Evolutionary conservation across 306 rosid species (phyloP).

Genomic region (Myrica gale): DNA sequence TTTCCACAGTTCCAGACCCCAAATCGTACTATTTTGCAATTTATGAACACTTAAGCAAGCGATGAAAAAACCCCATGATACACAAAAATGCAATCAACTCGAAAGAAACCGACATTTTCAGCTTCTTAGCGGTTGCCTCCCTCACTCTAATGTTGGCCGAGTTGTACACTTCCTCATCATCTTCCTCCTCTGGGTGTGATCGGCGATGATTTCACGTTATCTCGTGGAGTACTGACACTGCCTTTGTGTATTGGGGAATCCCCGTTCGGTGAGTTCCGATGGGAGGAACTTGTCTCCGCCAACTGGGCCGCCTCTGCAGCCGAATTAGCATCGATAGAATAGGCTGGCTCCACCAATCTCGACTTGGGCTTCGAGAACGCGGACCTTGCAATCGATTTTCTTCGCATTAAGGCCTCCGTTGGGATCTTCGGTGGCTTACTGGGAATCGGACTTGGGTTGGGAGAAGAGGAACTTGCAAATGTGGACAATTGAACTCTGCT

Average conservation of each 20-base stretch:
- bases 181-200: slow-evolving; percentile 63
- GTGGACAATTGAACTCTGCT: slow-evolving; percentile 20
- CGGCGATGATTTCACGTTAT: slow-evolving; percentile 26
- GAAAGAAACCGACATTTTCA: slow-evolving; percentile 24
- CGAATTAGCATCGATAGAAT: slow-evolving; percentile 26
- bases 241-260: slow-evolving; percentile 33
- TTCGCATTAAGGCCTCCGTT: slow-evolving; percentile 16
- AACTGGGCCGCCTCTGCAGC: slow-evolving; percentile 27
- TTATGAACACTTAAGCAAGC: slow-evolving; percentile 38
- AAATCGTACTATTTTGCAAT: slow-evolving; percentile 33
- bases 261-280: slow-evolving; percentile 28
- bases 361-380: slow-evolving; percentile 62
- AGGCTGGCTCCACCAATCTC: slow-evolving; percentile 56
- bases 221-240: slow-evolving; percentile 31
- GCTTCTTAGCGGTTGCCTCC: slow-evolving; percentile 37
- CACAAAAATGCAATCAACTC: slow-evolving; percentile 54
- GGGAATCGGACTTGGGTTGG: slow-evolving; percentile 24
- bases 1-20: slow-evolving; percentile 71
- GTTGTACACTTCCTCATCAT: slow-evolving; percentile 65
- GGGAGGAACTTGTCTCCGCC: slow-evolving; percentile 13
- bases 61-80: slow-evolving; percentile 43
- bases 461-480: slow-evolving; percentile 25
- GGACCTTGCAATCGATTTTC: slow-evolving; percentile 41
- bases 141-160: slow-evolving; percentile 54
- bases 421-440: slow-evolving; percentile 44